Evolutionary conservation across 139 green algal genomes (phyloP), one percentile per base, ranked within the genome.

Genomic region (Chlamydomonas schloesseri): DNA sequence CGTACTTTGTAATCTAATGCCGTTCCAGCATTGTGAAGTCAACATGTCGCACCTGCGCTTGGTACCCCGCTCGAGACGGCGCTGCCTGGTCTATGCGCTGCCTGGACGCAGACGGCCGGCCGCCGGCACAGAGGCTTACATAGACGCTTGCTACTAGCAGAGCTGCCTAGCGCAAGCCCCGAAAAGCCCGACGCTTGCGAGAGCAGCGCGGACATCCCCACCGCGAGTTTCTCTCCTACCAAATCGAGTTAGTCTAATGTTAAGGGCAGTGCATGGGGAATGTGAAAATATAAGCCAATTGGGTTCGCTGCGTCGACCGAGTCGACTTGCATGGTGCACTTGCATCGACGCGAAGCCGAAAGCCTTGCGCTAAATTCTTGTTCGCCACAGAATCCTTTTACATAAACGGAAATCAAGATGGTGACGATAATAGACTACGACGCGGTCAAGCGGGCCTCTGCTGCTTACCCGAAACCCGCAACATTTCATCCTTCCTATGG

Each of bases 401-500:
- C n/a, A n/a, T n/a, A n/a, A n/a, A n/a, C n/a, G n/a, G n/a, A n/a
- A n/a, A n/a, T n/a, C n/a, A n/a, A n/a, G n/a, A n/a, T n/a, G n/a
- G n/a, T n/a, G n/a, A 26, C 50, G 67, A 53, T 34, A 46, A 14
- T 87, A 21, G 86, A 90, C 34, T 37, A 29, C 0, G 57, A 71
- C 9, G 64, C 58, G 15, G 36, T 93, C 0, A 24, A 17, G 21
- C n/a, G 28, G 23, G 87, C 81, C 33, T 87, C 83, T 11, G 60
- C 69, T 0, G 71, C 55, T 0, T 90, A 86, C 67, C 72, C 86
- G 13, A 90, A 88, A 47, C 88, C 88, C 1, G 23, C 62, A 3
- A 64, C n/a, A 5, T 94, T 90, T 37, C 60, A 60, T 11, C 89
- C 89, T 20, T 71, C 55, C 31, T 99, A 99, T 85, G 97, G 97